Evolutionary conservation across 2,329 filamentous ascomycete genomes (phyloP).

Genomic region (Alternaria sp.): DNA sequence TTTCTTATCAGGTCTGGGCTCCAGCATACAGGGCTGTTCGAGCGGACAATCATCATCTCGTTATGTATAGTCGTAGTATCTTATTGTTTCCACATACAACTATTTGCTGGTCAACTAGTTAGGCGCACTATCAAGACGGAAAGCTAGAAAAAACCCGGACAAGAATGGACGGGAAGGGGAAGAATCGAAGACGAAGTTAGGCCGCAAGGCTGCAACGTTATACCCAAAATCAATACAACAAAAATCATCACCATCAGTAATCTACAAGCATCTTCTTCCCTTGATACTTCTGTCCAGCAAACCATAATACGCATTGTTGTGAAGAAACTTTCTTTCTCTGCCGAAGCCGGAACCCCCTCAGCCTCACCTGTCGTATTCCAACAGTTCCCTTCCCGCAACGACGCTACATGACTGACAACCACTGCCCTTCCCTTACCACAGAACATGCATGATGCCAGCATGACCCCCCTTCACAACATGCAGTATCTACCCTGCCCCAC

Average conservation of each 20-base stretch:
- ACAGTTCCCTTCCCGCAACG: not conserved
- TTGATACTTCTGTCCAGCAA: not conserved
- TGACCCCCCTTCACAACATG: not conserved
- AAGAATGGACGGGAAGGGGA: not conserved
- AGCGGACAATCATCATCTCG: constrained; percentile 1
- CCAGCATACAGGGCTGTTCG: constrained; percentile 13
- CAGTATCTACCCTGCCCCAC: not conserved
- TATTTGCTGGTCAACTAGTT: not conserved
- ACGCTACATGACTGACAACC: not conserved
- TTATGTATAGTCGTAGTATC: constrained; percentile 5
- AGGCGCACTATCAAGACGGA: not conserved
- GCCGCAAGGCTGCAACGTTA: not conserved
- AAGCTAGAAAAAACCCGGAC: not conserved
- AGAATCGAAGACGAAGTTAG: not conserved
- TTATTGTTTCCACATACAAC: not conserved
- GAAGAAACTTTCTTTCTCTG: not conserved
- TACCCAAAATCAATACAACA: not conserved
- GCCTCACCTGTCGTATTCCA: not conserved
- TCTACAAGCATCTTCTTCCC: not conserved
- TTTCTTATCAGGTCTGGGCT: constrained; percentile 5
- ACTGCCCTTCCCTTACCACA: not conserved
- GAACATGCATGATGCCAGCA: not conserved
- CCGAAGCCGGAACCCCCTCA: not conserved
- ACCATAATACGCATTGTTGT: not conserved
- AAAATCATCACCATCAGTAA: not conserved